phyloP scores from a whole-genome alignment of 768 basidiomycete genomes.

The Auriscalpium orientale region DNA sequence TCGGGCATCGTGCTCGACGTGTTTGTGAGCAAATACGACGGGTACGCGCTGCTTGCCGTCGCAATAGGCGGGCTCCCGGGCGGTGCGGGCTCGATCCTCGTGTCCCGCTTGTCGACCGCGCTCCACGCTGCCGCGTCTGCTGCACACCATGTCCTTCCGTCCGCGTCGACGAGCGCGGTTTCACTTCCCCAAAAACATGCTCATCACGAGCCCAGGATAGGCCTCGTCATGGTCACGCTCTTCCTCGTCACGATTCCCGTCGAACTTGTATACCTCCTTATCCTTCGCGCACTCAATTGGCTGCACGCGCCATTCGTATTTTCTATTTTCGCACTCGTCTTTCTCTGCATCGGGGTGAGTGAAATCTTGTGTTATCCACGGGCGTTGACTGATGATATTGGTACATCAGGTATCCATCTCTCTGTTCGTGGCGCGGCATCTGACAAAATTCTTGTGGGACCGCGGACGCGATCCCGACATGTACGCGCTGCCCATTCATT shows the following conservation, averaged over 20 bases:
- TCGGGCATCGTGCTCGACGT: conserved; percentile 89
- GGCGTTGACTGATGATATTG: background rate
- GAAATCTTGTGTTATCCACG: background rate
- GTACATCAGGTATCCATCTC: conserved; percentile 57
- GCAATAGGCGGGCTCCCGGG: conserved; percentile 89
- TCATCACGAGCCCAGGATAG: conserved; percentile 25
- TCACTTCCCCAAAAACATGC: conserved; percentile 8
- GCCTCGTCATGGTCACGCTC: conserved; percentile 60
- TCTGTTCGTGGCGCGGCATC: conserved; percentile 50
- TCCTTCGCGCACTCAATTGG: conserved; percentile 70
- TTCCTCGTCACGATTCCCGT: conserved; percentile 74
- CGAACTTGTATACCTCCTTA: conserved; percentile 62
- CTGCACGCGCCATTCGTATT: conserved; percentile 64
- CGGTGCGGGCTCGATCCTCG: conserved; percentile 82
- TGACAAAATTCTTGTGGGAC: conserved; percentile 77
- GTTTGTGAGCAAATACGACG: conserved; percentile 81
- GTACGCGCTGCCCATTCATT: conserved; percentile 90
- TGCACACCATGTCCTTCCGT: conserved; percentile 14
- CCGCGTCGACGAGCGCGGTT: conserved; percentile 2
- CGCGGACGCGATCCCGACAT: conserved; percentile 79
- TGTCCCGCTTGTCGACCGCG: conserved; percentile 84
- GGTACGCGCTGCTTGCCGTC: conserved; percentile 80
- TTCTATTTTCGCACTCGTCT: conserved; percentile 53
- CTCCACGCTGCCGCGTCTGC: conserved; percentile 55
- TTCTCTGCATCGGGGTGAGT: conserved; percentile 76